Conservation (phyloP, 257 asterid genomes). For the Oldenlandia corymbosa region DNA sequence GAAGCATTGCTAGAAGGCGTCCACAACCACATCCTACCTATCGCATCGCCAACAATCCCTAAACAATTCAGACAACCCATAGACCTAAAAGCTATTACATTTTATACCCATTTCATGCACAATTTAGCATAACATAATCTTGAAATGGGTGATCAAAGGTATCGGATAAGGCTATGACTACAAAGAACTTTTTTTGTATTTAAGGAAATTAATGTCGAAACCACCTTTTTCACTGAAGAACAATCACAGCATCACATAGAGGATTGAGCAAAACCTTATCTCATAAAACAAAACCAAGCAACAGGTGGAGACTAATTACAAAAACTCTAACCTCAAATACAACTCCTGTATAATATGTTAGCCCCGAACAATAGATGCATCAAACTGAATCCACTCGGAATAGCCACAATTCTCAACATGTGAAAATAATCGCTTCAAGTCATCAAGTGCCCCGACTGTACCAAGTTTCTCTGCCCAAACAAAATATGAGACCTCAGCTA, state of each 20-base stretch:
- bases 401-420: slow-evolving; percentile 83
- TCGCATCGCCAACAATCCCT: slow-evolving; percentile 2
- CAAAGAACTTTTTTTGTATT: not conserved
- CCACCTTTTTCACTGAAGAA: not conserved
- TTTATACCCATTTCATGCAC: not conserved
- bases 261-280: not conserved
- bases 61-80: not conserved
- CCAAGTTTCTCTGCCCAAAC: slow-evolving; percentile 70
- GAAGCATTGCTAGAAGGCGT: not conserved
- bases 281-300: not conserved
- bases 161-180: not conserved
- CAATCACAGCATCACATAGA: not conserved
- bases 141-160: not conserved
- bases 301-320: not conserved
- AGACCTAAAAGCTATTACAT: slow-evolving; percentile 1
- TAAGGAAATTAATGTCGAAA: not conserved
- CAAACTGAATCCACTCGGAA: slow-evolving; percentile 97
- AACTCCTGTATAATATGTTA: slow-evolving; percentile 94
- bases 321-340: slow-evolving; percentile 74
- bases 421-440: slow-evolving; percentile 71
- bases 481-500: not conserved
- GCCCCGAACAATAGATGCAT: slow-evolving; percentile 90
- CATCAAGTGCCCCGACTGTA: slow-evolving; percentile 59
- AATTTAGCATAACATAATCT: no score
- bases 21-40: not conserved